Evolutionary conservation across 192 early-diverging fungal genomes (phyloP), one percentile per base, ranked within the genome.

Genomic region (Podila horticola): DNA sequence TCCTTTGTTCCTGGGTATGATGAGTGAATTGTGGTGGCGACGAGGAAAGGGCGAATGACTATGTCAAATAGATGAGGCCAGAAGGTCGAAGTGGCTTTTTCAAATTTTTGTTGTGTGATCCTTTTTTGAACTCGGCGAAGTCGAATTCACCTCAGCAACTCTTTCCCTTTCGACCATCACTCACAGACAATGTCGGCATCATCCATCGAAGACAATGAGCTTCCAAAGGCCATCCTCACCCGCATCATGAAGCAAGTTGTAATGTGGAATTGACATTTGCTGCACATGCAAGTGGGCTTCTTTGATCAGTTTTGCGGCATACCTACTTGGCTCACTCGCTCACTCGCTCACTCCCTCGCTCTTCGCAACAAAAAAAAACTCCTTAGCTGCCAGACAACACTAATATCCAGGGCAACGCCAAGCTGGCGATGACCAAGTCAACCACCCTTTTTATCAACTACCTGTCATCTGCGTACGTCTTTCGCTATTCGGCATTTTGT

Each of bases 371-470:
- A 45, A 45, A 17, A 3, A 45, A 45, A 17, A 15, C 15, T 45
- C 15, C 41, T 26, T 62, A 88, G 87, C 75, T 88, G 34, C 87
- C 87, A 12, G 72, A 84, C 11, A 83, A 85, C 29, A 86, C 85
- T 10, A 81, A 77, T 22, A 73, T 88, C 62, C 87, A 86, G 62
- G 82, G 82, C 26, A 84, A 88, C 61, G 87, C 87, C 11, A 86
- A 82, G 58, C 62, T 86, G 26, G 87, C 87, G 17, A 79, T 88
- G 20, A 70, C 79, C 72, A 88, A 86, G 66, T 84, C 87, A 28
- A 82, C 85, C 12, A 86, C 85, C 0, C 67, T 88, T 4, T 88
- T 88, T 57, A 84, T 88, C 70, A 88, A 84, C 36, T 88, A 88
- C 48, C 64, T 88, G 1, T 71, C 76, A 28, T 74, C 84, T 13